A percentile compares a stretch with the other conserved stretches of the same genome.
Conservation (phyloP, 2,329 filamentous ascomycete species). For the Hypomyces perniciosus region DNA sequence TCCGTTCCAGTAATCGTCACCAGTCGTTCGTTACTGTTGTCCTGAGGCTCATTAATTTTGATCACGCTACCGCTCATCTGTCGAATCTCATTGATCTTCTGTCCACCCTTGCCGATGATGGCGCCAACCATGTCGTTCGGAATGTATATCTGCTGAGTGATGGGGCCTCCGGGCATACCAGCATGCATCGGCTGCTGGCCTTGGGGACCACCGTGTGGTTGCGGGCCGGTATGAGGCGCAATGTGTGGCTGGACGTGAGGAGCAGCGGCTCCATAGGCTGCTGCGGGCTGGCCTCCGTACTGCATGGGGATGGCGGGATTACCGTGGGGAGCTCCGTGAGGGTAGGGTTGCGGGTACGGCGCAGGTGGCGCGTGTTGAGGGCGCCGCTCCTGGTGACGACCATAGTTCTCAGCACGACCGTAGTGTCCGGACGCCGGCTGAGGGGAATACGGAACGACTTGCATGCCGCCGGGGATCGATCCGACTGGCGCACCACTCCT, state of each 20-base stretch:
- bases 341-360: slow-evolving; percentile 66
- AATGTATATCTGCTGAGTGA: slow-evolving; percentile 98
- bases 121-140: slow-evolving; percentile 99
- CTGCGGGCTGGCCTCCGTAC: slow-evolving; percentile 69
- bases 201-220: slow-evolving; percentile 58
- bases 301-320: slow-evolving; percentile 63
- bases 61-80: slow-evolving; percentile 97
- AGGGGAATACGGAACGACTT: slow-evolving; percentile 96
- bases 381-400: slow-evolving; percentile 65
- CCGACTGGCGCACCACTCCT: slow-evolving; percentile 89
- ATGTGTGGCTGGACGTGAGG: slow-evolving; percentile 70
- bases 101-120: slow-evolving; percentile 96
- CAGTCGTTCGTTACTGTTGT: slow-evolving; percentile 96
- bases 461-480: slow-evolving; percentile 94
- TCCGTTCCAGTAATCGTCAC: slow-evolving; percentile 97
- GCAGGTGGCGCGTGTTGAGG: slow-evolving; percentile 70
- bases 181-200: slow-evolving; percentile 67
- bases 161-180: slow-evolving; percentile 52
- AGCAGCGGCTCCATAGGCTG: slow-evolving; percentile 72
- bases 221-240: slow-evolving; percentile 51
- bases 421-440: slow-evolving; percentile 90
- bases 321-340: slow-evolving; percentile 54
- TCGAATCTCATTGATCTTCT: slow-evolving; percentile 98
- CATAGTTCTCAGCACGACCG: slow-evolving; percentile 81
- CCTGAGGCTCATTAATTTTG: slow-evolving; percentile 99